Evolutionary conservation across 495 filamentous ascomycete genomes (phyloP), one percentile per base, ranked within the genome.

Genomic region (Podospora comata): DNA sequence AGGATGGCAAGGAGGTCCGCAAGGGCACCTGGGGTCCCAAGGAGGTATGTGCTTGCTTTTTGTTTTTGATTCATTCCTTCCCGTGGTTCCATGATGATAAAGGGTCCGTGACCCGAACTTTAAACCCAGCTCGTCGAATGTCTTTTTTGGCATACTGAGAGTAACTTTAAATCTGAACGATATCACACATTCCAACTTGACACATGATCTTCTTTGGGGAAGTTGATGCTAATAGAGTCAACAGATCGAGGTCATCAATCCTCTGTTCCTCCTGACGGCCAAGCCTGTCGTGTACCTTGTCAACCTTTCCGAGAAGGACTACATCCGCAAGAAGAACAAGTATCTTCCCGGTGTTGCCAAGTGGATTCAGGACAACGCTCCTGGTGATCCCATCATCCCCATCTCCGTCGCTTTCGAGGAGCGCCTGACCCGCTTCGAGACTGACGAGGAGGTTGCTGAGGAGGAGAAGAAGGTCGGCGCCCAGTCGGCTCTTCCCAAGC

Each of bases 121-220:
- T 93, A 70, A 97, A 91, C 95, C 95, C 95, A 99, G 95, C 95
- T 99, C 95, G 89, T 96, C 88, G 95, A 97, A 89, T 87, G 87
- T 86, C 86, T 83, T 85, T 85, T 23, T 90, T 88, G 81, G 82
- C 86, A 84, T 87, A 73, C 80, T 98, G 95, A 96, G 91, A 48
- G 7, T 48, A 48, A 16, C 7, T 48, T 48, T 48, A 48, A 48
- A 48, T 48, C 39, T 48, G 39, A 97, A 89, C 80, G 90, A 83
- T 79, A 82, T 69, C 76, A 71, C 76, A 69, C 72, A 84, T 84
- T 86, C 84, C 82, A 72, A 83, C 82, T 79, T 44, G 39, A 34
- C 3, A 15, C 27, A 48, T 32, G 48, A 27, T 27, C 70, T 67
- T 58, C 70, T 70, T 74, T 76, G 69, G 71, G 70, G 62, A 68